Evolutionary conservation across 192 early-diverging fungal genomes (phyloP), one percentile per base, ranked within the genome.

Genomic region (Jimgerdemannia lactiflua): DNA sequence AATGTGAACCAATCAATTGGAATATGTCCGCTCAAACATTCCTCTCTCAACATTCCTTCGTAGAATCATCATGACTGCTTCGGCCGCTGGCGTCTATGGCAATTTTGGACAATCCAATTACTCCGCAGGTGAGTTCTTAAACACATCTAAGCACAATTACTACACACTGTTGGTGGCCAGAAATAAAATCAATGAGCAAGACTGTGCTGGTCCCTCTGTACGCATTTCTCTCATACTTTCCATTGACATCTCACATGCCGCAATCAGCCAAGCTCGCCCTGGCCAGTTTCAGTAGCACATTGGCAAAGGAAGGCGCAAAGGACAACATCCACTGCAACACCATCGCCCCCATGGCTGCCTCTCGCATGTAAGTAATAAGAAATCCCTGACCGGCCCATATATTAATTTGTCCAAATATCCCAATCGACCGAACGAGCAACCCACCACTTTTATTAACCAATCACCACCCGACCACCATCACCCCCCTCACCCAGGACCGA

Each of bases 1-100:
- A n/a, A n/a, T n/a, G n/a, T 65, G 64, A 19, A 19, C 19, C 19
- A 19, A 19, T 29, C 29, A 29, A 29, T 29, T 29, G 29, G 29
- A 29, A 29, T 29, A 29, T 29, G 29, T 29, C 29, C 29, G 29
- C 29, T 29, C 29, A 29, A 29, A 29, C 29, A 29, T 29, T 29
- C 29, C 29, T 29, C 29, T 39, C 18, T 68, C 6, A 68, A 20
- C 9, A 4, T 6, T 9, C 18, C 40, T 39, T 6, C 19, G 18
- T 41, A 78, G 81, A 77, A 88, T 97, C 73, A 92, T 97, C 79
- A 96, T 94, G 88, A 95, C 94, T 75, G 92, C 97, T 14, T 98
- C 97, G 67, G 97, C 97, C 67, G 96, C 98, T 66, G 98, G 98
- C 73, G 92, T 99, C 71, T 99, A 99, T 81, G 98, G 98, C 72